phyloP scores from a whole-genome alignment of 352 stramenopile species.

The Phytophthora brassicae region DNA sequence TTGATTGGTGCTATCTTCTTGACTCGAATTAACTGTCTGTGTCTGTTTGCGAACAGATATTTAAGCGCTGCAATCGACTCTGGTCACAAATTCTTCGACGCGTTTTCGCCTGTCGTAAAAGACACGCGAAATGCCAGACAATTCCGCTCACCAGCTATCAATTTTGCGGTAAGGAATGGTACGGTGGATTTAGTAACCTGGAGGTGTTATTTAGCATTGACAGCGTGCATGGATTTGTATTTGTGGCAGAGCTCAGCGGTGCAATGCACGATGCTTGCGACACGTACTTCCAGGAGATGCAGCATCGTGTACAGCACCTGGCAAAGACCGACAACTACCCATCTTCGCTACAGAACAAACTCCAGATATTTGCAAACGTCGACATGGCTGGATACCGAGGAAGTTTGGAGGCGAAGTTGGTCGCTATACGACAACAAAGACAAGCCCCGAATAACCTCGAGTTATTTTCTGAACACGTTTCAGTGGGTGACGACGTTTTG shows the following conservation, averaged over 20 bases:
- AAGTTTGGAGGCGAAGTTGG: no score
- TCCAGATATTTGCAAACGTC: constrained; percentile 45
- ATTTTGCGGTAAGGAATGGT: constrained; percentile 78
- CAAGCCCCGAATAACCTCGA: no score
- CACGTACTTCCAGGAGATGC: constrained; percentile 68
- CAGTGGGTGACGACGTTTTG: no score
- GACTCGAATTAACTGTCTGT: no score
- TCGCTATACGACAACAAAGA: no score
- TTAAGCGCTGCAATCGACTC: constrained; percentile 56
- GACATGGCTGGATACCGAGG: no score
- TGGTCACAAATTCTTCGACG: constrained; percentile 65
- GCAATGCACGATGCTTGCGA: constrained; percentile 65
- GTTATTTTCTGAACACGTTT: no score
- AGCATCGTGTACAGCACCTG: constrained; percentile 45
- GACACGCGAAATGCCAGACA: constrained; percentile 52
- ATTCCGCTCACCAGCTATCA: constrained; percentile 57
- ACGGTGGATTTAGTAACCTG: not conserved
- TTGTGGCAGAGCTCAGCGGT: constrained; percentile 52
- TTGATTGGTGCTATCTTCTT: no score
- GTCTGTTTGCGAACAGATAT: constrained; percentile 50
- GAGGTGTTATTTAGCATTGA: no score
- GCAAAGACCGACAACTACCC: constrained; percentile 32
- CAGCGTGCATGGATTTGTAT: not conserved
- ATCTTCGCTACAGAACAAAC: constrained; percentile 51
- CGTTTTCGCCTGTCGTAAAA: constrained; percentile 74